These are phyloP conservation scores for Eutrema heterophyllum DNA, from an alignment of 345 rosid species.

Conservation along the genomic window DNA sequence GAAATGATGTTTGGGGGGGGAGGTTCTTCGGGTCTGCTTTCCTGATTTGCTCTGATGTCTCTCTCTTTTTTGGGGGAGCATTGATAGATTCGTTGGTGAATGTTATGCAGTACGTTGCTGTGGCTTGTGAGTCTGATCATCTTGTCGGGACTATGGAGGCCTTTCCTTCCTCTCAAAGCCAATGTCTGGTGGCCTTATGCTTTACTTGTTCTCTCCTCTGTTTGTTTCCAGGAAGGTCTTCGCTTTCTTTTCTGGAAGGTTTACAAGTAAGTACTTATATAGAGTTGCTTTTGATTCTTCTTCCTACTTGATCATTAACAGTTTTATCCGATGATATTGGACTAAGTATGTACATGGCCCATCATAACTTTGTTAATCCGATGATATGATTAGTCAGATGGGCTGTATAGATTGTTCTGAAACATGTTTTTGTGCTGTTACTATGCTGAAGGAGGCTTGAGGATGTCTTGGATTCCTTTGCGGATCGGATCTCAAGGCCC, in stretches of 20 bases:
- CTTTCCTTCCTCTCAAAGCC: slow-evolving; percentile 80
- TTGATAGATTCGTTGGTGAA: slow-evolving; percentile 19
- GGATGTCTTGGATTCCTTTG: slow-evolving; percentile 84
- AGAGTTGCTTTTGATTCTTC: background rate
- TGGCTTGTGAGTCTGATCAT: slow-evolving; percentile 87
- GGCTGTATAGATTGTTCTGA: background rate
- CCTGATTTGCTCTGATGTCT: background rate
- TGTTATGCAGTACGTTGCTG: slow-evolving; percentile 58
- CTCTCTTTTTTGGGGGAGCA: background rate
- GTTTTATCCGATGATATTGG: background rate
- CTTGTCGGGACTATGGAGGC: slow-evolving; percentile 87
- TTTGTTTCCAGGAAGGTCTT: slow-evolving; percentile 85
- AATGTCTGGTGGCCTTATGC: slow-evolving; percentile 77
- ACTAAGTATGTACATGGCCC: background rate
- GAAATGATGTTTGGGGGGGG: too few relatives aligned
- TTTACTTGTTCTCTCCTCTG: slow-evolving; percentile 68
- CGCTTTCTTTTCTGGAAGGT: slow-evolving; percentile 82
- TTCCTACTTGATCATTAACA: background rate
- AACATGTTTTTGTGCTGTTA: slow-evolving; percentile 1
- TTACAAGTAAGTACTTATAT: slow-evolving; percentile 53
- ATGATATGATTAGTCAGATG: background rate
- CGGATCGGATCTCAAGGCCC: slow-evolving; percentile 84
- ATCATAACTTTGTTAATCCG: background rate
- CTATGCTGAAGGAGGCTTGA: slow-evolving; percentile 65
- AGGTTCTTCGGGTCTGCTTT: background rate